Base-by-base conservation (phyloP, 208 protist species). In the Trichomonas vaginalis region DNA sequence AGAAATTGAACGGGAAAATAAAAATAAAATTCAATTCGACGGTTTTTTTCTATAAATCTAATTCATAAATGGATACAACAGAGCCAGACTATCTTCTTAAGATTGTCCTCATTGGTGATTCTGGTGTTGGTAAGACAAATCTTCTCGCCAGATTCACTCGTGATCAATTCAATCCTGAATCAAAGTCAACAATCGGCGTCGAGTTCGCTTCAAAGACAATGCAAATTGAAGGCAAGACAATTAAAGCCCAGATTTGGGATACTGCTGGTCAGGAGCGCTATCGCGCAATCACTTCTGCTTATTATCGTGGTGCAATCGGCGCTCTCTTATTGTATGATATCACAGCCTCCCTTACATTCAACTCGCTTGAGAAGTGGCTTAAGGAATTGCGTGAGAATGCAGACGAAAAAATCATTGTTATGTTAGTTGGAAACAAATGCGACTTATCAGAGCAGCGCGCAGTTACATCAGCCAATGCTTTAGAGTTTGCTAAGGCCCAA, bases 351-450 rank as follows among this genome's bases (percentile, higher is more conserved):
- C 96, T 97, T 17, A 99, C 98, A 27, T 99, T 99, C 97, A 98
- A 99, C 96, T 98, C 98, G 87, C 98, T 99, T 87, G 98, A 98
- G 8, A 98, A 98, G 45, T 99, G 99, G 99, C 98, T 99, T 88
- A 98, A 99, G 97, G 99, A 99, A 97, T 97, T 99, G 49, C 98
- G 98, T 95, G 98, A 99, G 86, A 98, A 99, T 96, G 98, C 99
- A 35, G 98, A 98, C 12, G 97, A 96, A 95, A 98, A 96, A 97
- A 95, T 98, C 95, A 99, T 99, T 96, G 45, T 99, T 96, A 99
- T 99, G 97, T 97, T 99, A 8, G 98, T 99, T 79, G 99, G 99
- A 82, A 99, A 99, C 97, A 99, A 99, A 97, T 98, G 97, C 96
- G 98, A 98, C 96, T 96, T 98, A 12, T 96, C 96, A 61, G 97